phyloP scores from a whole-genome alignment of 371 early-diverging fungal species.

The Funneliformis caledonium region DNA sequence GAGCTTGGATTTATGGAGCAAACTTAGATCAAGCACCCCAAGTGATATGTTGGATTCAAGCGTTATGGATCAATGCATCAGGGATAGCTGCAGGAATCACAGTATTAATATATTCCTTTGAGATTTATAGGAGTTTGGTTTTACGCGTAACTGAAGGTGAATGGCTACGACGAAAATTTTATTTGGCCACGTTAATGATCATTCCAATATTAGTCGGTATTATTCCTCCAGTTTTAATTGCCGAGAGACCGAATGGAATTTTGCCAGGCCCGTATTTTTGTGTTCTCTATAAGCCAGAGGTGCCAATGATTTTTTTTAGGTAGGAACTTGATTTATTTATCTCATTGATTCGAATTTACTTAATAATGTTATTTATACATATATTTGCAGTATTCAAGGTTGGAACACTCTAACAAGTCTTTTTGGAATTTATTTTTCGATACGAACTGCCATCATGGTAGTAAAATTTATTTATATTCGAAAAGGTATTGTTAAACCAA shows the following conservation, averaged over 20 bases:
- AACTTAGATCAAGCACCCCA: not conserved
- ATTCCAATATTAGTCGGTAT: conserved; percentile 33
- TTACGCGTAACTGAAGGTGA: not conserved
- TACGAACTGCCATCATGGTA: conserved; percentile 11
- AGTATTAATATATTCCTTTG: conserved; percentile 27
- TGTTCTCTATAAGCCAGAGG: conserved; percentile 21
- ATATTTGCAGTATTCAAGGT: conserved; percentile 16
- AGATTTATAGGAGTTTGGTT: conserved; percentile 27
- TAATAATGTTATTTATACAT: too few relatives aligned
- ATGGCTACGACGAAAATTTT: conserved; percentile 32
- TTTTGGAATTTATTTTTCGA: conserved; percentile 35
- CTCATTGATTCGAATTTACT: too few relatives aligned
- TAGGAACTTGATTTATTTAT: too few relatives aligned
- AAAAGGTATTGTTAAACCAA: not conserved
- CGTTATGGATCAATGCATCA: conserved; percentile 30
- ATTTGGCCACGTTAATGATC: not conserved
- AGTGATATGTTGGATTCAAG: conserved; percentile 29
- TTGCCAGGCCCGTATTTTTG: conserved; percentile 32
- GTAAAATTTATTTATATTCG: conserved; percentile 6
- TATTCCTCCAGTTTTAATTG: conserved; percentile 16
- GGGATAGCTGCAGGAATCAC: conserved; percentile 14
- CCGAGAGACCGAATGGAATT: conserved; percentile 34
- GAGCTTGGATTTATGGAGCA: conserved; percentile 31
- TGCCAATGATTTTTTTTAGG: conserved; percentile 27
- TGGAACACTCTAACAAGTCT: conserved; percentile 36